These are phyloP conservation scores for Ascochyta lentis DNA, from an alignment of 2,329 filamentous ascomycete species.

Conservation along the genomic window DNA sequence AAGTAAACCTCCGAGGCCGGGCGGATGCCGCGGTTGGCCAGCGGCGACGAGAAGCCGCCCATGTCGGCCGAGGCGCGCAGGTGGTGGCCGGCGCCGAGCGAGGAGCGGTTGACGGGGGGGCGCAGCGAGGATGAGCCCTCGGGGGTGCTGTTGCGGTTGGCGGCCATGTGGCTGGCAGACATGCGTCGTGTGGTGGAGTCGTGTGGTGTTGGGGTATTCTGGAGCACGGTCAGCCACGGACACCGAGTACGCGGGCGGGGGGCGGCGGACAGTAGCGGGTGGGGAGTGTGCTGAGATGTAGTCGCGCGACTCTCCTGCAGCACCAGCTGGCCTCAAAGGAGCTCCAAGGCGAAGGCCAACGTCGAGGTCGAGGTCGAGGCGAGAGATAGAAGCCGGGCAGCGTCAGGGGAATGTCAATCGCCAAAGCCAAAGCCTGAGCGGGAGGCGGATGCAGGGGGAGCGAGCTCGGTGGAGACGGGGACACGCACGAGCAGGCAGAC, in stretches of 20 bases:
- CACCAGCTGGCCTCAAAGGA: conserved; percentile 44
- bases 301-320: conserved; percentile 33
- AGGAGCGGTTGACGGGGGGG: conserved; percentile 77
- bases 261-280: not conserved
- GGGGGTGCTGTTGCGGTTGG: conserved; percentile 95
- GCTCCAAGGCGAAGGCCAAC: conserved; percentile 18
- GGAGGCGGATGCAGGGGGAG: conserved; percentile 18
- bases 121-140: conserved; percentile 86
- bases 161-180: conserved; percentile 57
- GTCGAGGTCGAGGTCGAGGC: too few relatives aligned
- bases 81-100: conserved; percentile 79
- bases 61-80: conserved; percentile 96
- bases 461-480: conserved; percentile 1
- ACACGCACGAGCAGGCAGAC: conserved; percentile 13
- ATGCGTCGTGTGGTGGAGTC: conserved; percentile 37
- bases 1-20: conserved; percentile 94
- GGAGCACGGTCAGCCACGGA: too few relatives aligned
- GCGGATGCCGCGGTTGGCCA: conserved; percentile 79
- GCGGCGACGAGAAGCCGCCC: conserved; percentile 77
- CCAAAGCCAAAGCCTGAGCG: conserved; percentile 4
- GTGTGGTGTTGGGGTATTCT: not conserved
- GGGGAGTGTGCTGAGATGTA: conserved; percentile 5
- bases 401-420: conserved; percentile 23
- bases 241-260: too few relatives aligned
- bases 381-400: not conserved